phyloP scores from a whole-genome alignment of 129 eudicot species.

The Artemisia annua region DNA sequence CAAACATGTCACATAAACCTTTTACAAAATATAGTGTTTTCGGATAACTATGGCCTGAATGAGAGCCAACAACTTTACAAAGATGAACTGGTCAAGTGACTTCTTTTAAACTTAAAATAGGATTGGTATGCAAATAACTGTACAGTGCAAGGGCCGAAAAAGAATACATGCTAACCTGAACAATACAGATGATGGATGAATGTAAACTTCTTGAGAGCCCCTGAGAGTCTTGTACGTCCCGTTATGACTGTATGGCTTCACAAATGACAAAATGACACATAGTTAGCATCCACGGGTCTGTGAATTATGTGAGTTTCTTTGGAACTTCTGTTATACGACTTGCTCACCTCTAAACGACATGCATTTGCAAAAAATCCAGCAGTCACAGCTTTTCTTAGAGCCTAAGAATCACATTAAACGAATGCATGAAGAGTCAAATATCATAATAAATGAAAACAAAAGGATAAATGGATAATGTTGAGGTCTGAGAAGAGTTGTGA shows the following conservation, averaged over 20 bases:
- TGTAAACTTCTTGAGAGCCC: slow-evolving; percentile 87
- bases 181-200: slow-evolving; percentile 93
- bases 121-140: no score
- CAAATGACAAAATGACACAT: slow-evolving; percentile 22
- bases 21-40: background rate
- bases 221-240: slow-evolving; percentile 85
- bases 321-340: background rate
- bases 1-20: background rate
- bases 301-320: background rate
- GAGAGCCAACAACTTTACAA: background rate
- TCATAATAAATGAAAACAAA: no score
- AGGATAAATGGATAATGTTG: background rate
- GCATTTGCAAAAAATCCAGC: slow-evolving; percentile 98
- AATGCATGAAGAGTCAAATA: background rate
- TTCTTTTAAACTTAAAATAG: no score
- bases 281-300: background rate
- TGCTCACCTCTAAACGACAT: slow-evolving; percentile 76
- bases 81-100: no score
- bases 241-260: slow-evolving; percentile 76
- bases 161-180: slow-evolving; percentile 59
- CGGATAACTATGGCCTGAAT: background rate
- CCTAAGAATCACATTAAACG: slow-evolving; percentile 36
- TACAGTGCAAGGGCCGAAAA: no score
- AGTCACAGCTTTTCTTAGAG: slow-evolving; percentile 78
- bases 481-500: background rate